Conservation (phyloP, 2,329 filamentous ascomycete species). For the Pseudofabraea citricarpa region DNA sequence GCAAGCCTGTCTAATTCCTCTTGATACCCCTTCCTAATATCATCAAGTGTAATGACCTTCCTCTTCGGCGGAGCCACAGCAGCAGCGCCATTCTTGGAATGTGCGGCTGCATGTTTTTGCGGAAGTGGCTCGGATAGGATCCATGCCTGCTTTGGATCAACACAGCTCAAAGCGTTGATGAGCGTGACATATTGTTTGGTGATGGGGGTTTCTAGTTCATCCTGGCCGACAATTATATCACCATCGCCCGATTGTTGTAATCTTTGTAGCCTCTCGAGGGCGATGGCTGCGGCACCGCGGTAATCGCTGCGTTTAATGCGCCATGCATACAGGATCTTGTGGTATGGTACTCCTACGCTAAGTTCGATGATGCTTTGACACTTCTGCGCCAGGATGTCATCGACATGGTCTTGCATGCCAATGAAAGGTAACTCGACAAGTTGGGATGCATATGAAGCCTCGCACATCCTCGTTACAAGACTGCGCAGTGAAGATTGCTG, state of each 20-base stretch:
- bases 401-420: slow-evolving; percentile 71
- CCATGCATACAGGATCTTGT: slow-evolving; percentile 89
- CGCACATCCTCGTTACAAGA: slow-evolving; percentile 66
- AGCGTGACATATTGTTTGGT: slow-evolving; percentile 80
- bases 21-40: slow-evolving; percentile 85
- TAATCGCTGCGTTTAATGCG: slow-evolving; percentile 82
- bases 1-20: slow-evolving; percentile 83
- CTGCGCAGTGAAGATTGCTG: slow-evolving; percentile 67
- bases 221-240: slow-evolving; percentile 44
- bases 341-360: slow-evolving; percentile 63
- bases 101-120: slow-evolving; percentile 29
- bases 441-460: slow-evolving; percentile 58
- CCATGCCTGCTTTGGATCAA: slow-evolving; percentile 78
- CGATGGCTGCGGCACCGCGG: slow-evolving; percentile 66
- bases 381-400: slow-evolving; percentile 69
- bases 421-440: slow-evolving; percentile 76
- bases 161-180: slow-evolving; percentile 88
- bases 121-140: slow-evolving; percentile 52
- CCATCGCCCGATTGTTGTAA: slow-evolving; percentile 54
- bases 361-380: slow-evolving; percentile 67
- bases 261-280: slow-evolving; percentile 60
- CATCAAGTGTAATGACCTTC: slow-evolving; percentile 77
- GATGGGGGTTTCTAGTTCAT: slow-evolving; percentile 57
- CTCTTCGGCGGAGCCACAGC: slow-evolving; percentile 56
- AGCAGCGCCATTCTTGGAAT: slow-evolving; percentile 22